Percentiles rank a stretch among this genome's conserved stretches.
Evolutionary conservation across 257 asterid genomes (phyloP).

Genomic region (Paraleonurus japonicus): DNA sequence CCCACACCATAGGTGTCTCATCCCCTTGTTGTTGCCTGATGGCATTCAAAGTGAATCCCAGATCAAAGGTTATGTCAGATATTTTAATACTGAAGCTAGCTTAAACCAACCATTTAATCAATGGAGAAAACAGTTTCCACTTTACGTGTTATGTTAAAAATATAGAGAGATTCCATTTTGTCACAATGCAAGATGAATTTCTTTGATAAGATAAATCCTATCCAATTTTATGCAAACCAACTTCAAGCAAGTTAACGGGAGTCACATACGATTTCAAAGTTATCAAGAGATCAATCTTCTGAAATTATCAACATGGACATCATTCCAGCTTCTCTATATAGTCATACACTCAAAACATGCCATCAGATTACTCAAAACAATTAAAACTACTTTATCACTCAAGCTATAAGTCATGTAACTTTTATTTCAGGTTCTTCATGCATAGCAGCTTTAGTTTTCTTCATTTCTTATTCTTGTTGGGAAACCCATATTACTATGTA

Average conservation of each 20-base stretch:
- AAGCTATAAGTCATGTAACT: neutral
- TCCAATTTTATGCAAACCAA: conserved; percentile 4
- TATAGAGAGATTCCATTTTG: neutral
- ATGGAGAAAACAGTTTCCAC: neutral
- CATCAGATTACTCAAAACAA: neutral
- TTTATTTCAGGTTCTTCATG: neutral
- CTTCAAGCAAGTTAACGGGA: conserved; percentile 7
- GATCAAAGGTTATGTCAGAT: conserved; percentile 6
- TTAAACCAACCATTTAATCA: neutral
- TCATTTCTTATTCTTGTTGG: neutral
- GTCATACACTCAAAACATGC: neutral
- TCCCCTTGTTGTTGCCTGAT: conserved; percentile 94
- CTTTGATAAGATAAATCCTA: neutral
- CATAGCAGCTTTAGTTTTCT: neutral
- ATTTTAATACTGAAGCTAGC: conserved; percentile 11
- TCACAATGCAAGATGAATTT: neutral
- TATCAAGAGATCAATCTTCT: neutral
- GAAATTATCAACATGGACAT: neutral
- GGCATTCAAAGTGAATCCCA: conserved; percentile 3
- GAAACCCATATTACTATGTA: neutral
- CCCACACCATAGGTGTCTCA: conserved; percentile 99
- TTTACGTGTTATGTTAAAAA: neutral
- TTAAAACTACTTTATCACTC: neutral
- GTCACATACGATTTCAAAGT: neutral
- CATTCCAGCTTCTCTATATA: neutral